phyloP scores from a whole-genome alignment of 106 monocot genomes.

The Phalaenopsis aphrodite region DNA sequence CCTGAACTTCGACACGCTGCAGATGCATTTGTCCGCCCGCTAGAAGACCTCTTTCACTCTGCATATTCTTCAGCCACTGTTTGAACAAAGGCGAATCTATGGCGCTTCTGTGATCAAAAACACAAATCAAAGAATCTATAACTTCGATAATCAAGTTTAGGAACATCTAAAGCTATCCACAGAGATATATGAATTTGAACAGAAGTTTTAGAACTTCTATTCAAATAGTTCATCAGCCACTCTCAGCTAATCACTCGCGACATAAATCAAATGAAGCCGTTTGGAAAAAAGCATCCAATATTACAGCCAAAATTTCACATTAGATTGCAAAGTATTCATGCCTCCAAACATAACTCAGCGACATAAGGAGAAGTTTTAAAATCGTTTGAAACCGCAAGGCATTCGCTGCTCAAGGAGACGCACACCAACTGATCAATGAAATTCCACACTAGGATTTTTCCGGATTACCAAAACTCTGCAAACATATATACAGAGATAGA shows the following conservation, averaged over 20 bases:
- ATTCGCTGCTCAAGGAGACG: not conserved
- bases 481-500: not conserved
- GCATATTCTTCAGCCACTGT: slow-evolving; percentile 88
- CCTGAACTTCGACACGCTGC: slow-evolving; percentile 77
- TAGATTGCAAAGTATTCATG: not conserved
- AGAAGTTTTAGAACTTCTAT: not conserved
- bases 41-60: slow-evolving; percentile 68
- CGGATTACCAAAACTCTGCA: not conserved
- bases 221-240: not conserved
- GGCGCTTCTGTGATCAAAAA: slow-evolving; percentile 50
- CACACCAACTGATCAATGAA: not conserved
- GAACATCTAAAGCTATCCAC: not conserved
- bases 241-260: not conserved
- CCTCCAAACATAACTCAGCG: not conserved
- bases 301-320: not conserved
- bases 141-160: not conserved
- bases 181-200: not conserved
- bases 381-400: not conserved
- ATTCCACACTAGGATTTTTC: not conserved
- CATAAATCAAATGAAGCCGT: not conserved
- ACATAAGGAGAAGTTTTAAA: not conserved
- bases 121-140: not conserved
- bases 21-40: slow-evolving; percentile 41
- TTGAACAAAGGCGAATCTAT: slow-evolving; percentile 67
- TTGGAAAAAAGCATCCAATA: not conserved